phyloP scores from a whole-genome alignment of 31 red algal genomes.

The Odonthalia washingtoniensis region DNA sequence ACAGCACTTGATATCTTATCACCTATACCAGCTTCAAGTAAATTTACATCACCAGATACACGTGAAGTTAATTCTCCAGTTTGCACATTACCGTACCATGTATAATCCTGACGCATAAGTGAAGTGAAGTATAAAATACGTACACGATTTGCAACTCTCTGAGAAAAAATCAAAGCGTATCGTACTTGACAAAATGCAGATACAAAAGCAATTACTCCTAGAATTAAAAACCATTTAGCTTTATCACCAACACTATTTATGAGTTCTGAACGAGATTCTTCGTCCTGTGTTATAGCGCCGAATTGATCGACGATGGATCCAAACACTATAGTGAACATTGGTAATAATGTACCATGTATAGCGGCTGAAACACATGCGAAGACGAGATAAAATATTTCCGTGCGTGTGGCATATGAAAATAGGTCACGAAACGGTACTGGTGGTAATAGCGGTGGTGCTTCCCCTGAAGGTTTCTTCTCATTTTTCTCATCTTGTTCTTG shows the following conservation, averaged over 20 bases:
- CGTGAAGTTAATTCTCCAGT: conserved; percentile 76
- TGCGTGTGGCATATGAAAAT: conserved; percentile 58
- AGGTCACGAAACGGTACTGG: conserved; percentile 50
- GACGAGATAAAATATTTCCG: conserved; percentile 49
- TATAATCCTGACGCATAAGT: conserved; percentile 73
- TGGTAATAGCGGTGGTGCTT: too few relatives aligned
- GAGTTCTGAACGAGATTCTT: neutral
- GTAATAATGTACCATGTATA: conserved; percentile 75
- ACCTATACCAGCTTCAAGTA: conserved; percentile 75
- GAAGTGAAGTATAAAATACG: conserved; percentile 53
- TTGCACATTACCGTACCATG: conserved; percentile 65
- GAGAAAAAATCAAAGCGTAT: conserved; percentile 52
- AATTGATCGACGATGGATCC: conserved; percentile 78
- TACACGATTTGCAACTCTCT: conserved; percentile 52
- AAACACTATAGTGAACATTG: conserved; percentile 86
- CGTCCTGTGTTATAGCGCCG: neutral
- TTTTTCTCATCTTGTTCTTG: too few relatives aligned
- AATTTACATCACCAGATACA: conserved; percentile 77
- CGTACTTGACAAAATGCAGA: conserved; percentile 61
- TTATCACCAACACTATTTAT: conserved; percentile 45
- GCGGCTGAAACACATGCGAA: conserved; percentile 56
- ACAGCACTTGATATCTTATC: conserved; percentile 70
- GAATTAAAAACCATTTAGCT: conserved; percentile 63
- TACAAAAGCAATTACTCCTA: conserved; percentile 64
- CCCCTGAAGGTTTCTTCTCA: too few relatives aligned